These are phyloP conservation scores for Colletotrichum sp. DNA, from an alignment of 2,329 filamentous ascomycete genomes.

Conservation along the genomic window DNA sequence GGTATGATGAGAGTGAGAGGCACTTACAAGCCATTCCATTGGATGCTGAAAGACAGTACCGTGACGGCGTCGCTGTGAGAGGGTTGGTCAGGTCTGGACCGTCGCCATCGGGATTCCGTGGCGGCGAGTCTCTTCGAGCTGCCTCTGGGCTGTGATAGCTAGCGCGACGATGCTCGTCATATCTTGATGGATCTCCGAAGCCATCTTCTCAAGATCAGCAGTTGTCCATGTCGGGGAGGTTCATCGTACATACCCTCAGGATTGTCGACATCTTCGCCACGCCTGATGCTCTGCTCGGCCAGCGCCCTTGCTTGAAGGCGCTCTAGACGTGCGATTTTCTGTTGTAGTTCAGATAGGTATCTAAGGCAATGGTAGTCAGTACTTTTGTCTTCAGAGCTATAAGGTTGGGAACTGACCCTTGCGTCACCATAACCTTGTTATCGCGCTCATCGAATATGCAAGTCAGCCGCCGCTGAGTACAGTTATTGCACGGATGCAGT, in stretches of 20 bases:
- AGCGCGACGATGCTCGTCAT: neutral
- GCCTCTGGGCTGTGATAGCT: neutral
- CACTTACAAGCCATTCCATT: slow-evolving; percentile 1
- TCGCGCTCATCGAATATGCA: slow-evolving; percentile 14
- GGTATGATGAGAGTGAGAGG: too few species aligned
- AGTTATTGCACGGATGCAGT: slow-evolving; percentile 14
- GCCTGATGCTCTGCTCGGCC: neutral
- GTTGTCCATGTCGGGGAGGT: fast-evolving
- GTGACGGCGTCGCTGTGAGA: neutral
- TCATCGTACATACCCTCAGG: neutral
- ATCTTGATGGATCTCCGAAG: neutral
- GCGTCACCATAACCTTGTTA: slow-evolving; percentile 17
- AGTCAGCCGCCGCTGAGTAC: slow-evolving; percentile 9
- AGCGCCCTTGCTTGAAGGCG: neutral
- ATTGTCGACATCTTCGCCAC: neutral
- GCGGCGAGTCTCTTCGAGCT: neutral
- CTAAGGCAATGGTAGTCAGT: neutral
- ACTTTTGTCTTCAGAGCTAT: neutral
- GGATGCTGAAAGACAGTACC: slow-evolving; percentile 4
- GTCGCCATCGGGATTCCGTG: neutral
- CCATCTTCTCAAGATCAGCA: neutral
- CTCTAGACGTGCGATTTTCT: slow-evolving; percentile 2
- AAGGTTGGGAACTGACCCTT: neutral
- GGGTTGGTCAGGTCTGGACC: slow-evolving; percentile 7
- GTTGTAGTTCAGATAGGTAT: slow-evolving; percentile 3